Evolutionary conservation across 345 rosid genomes (phyloP).

Genomic region (Eucalyptus polyanthemos): DNA sequence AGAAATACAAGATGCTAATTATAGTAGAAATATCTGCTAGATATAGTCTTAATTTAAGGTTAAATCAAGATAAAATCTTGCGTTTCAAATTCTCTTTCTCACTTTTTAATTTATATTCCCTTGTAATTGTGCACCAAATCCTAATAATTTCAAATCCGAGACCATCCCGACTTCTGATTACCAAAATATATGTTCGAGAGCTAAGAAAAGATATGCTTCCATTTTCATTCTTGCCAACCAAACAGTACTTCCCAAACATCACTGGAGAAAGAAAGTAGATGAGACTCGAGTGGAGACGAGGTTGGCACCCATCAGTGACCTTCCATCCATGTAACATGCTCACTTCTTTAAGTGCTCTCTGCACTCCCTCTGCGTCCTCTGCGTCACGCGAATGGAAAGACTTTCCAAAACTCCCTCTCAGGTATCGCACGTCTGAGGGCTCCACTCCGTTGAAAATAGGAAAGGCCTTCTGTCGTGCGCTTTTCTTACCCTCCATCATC

Average conservation of each 20-base stretch:
- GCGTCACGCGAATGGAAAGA: not conserved
- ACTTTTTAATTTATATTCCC: too few relatives aligned
- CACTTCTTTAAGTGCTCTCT: not conserved
- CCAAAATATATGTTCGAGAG: not conserved
- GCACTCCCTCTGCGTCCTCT: not conserved
- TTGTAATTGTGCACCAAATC: too few relatives aligned
- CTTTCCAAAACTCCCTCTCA: not conserved
- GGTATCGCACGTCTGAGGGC: not conserved
- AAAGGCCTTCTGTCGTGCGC: not conserved
- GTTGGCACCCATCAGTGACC: not conserved
- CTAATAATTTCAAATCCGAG: not conserved
- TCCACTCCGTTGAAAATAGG: not conserved
- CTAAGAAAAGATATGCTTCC: not conserved
- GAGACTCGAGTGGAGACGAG: not conserved
- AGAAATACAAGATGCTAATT: too few relatives aligned
- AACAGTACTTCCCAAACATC: not conserved
- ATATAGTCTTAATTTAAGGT: too few relatives aligned
- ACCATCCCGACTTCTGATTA: too few relatives aligned
- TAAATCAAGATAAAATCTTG: too few relatives aligned
- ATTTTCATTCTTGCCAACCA: not conserved
- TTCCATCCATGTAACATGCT: not conserved
- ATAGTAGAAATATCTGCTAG: accelerated
- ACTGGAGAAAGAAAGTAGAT: not conserved
- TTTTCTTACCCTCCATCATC: not conserved
- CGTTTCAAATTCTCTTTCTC: too few relatives aligned